Evolutionary conservation across 106 monocot genomes (phyloP), one percentile per base, ranked within the genome.

Genomic region (Acanthochlamys bracteata): DNA sequence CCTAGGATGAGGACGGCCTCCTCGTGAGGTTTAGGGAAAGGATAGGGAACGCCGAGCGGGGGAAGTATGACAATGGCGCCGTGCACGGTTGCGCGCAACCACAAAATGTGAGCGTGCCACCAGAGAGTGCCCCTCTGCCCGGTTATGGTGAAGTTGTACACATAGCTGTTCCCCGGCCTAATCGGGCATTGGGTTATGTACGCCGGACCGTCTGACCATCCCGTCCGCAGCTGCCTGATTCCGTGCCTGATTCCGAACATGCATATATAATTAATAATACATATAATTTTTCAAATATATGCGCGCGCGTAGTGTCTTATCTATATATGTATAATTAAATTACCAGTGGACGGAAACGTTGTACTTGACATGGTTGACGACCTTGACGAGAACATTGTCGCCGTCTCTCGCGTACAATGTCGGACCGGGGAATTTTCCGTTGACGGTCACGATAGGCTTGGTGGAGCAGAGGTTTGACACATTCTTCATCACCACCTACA

Each of bases 121-220:
- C 72, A 59, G 6, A 89, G 81, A 0, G 84, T 89, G 21, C 89
- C 89, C 4, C 89, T 56, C 67, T 89, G 89, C 16, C 74, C 82
- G 0, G 74, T 82, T 20, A 89, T 7, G 0, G 84, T 89, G 66
- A 89, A 89, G 65, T 82, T 79, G 79, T 90, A 85, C 25, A 73
- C 41, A 66, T 71, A 90, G 76, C 64, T 80, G 23, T 73, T 68
- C 21, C 76, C 69, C 0, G 85, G 74, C 42, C 43, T 80, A 4
- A 90, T 80, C 7, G 90, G 90, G 60, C 90, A 90, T 66, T 90
- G 90, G 7, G 90, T 86, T 23, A 90, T 75, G 70, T 85, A 90
- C 0, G 85, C 82, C 41, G 89, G 84, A 2, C 89, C 89, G 53
- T 89, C 89, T 0, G 79, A 45, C 89, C 89, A 89, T 0, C 85